Evolutionary conservation across 2,329 filamentous ascomycete species (phyloP).

Genomic region (Trichoderma sp.): DNA sequence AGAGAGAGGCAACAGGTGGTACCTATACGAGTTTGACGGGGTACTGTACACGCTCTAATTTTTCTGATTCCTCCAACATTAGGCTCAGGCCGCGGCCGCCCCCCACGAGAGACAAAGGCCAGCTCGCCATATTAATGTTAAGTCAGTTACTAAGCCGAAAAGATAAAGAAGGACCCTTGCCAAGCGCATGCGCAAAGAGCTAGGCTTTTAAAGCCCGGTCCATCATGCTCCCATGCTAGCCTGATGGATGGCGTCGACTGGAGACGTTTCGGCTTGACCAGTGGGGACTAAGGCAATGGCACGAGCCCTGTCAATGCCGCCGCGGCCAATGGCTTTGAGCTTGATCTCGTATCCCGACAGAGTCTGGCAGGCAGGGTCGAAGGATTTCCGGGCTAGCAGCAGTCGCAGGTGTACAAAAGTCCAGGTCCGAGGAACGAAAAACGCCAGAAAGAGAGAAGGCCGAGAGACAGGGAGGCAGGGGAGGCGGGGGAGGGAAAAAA

Average conservation of each 20-base stretch:
- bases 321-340: slow-evolving; percentile 18
- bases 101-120: not conserved
- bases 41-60: not conserved
- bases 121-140: slow-evolving; percentile 1
- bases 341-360: slow-evolving; percentile 19
- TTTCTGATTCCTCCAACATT: not conserved
- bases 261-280: slow-evolving; percentile 11
- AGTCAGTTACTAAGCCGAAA: slow-evolving; percentile 8
- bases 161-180: not conserved
- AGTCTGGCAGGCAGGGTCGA: not conserved
- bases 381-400: not conserved
- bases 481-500: not conserved
- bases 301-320: not conserved
- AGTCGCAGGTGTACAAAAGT: not conserved
- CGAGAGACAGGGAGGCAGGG: not conserved
- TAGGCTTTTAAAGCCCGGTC: not conserved
- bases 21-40: not conserved
- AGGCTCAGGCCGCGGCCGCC: not conserved
- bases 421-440: not conserved
- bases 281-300: not conserved
- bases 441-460: not conserved
- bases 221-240: not conserved
- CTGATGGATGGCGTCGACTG: not conserved
- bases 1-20: not conserved
- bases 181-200: not conserved